A percentile compares a stretch with the other conserved stretches of the same genome.
Conservation (phyloP, 2,329 filamentous ascomycete species). For the Botrytis squamosa region DNA sequence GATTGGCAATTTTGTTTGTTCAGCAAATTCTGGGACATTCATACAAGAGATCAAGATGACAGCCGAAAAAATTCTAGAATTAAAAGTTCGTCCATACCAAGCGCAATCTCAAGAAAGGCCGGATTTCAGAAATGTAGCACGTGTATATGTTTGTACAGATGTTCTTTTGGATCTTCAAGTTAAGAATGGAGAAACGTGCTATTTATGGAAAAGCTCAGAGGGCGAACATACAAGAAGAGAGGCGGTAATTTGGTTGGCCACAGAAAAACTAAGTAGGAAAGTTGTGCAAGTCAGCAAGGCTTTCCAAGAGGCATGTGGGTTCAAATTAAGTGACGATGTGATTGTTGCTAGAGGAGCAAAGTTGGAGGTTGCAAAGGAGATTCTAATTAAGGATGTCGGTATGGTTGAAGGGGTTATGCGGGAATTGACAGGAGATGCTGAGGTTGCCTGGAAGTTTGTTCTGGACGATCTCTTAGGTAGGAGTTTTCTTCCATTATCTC, state of each 20-base stretch:
- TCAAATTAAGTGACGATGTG: slow-evolving; percentile 71
- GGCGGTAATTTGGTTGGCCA: slow-evolving; percentile 62
- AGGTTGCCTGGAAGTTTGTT: slow-evolving; percentile 48
- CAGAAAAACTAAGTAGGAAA: slow-evolving; percentile 63
- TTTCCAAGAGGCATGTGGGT: slow-evolving; percentile 68
- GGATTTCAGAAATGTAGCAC: slow-evolving; percentile 38
- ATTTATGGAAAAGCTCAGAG: slow-evolving; percentile 45
- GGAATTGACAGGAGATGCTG: slow-evolving; percentile 41
- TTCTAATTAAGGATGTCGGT: slow-evolving; percentile 60
- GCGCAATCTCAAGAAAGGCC: slow-evolving; percentile 34
- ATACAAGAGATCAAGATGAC: slow-evolving; percentile 1
- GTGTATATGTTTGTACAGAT: slow-evolving; percentile 37
- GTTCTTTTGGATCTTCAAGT: slow-evolving; percentile 56
- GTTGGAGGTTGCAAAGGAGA: slow-evolving; percentile 54
- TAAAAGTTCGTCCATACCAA: slow-evolving; percentile 38
- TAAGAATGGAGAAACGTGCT: slow-evolving; percentile 57
- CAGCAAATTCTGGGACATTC: neutral
- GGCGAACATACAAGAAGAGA: slow-evolving; percentile 29
- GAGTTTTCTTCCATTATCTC: slow-evolving; percentile 15
- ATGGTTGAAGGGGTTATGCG: slow-evolving; percentile 37
- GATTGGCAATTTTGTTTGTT: neutral
- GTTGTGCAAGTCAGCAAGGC: slow-evolving; percentile 71
- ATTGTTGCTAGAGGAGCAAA: slow-evolving; percentile 54
- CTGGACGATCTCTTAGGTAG: slow-evolving; percentile 45
- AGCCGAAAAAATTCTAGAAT: slow-evolving; percentile 35